A percentile compares a stretch with the other conserved stretches of the same genome.
phyloP scores from a whole-genome alignment of 495 filamentous ascomycete species.

The Podospora pseudocomata region DNA sequence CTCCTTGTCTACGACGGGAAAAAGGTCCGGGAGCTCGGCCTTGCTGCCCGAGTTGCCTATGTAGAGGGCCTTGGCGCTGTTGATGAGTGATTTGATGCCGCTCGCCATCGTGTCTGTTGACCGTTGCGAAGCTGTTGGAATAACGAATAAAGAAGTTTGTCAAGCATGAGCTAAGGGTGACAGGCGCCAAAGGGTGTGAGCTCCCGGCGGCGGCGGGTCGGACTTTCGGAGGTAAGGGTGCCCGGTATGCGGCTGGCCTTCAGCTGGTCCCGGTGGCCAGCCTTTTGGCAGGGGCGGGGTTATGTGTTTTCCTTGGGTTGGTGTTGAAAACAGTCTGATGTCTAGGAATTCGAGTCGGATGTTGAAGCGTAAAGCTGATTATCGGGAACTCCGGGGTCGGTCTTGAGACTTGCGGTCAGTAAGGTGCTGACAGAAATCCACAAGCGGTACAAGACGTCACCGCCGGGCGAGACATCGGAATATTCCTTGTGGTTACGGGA shows the following conservation, averaged over 20 bases:
- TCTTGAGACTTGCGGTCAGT: not conserved
- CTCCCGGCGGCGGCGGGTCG: not conserved
- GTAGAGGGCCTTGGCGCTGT: constrained; percentile 37
- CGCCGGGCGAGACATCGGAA: not conserved
- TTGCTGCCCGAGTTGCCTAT: constrained; percentile 71
- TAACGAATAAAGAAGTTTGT: not conserved
- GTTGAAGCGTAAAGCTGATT: not conserved
- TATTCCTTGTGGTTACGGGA: not conserved
- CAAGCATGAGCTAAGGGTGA: not conserved
- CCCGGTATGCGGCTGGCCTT: not conserved
- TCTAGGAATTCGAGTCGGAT: not conserved
- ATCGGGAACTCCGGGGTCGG: no score
- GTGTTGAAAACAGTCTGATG: not conserved
- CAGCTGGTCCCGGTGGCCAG: not conserved
- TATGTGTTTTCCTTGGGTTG: not conserved
- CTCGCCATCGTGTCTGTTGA: constrained; percentile 15
- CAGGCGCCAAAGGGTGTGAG: no score
- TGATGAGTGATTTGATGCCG: constrained; percentile 40
- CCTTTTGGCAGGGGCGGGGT: not conserved
- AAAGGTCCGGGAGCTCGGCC: constrained; percentile 57
- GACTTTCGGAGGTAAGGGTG: not conserved
- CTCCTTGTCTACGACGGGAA: constrained; percentile 61
- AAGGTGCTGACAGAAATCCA: no score
- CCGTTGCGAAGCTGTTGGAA: not conserved
- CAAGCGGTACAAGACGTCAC: not conserved